Evolutionary conservation across 768 basidiomycete species (phyloP).

Genomic region (Tulasnella sp.): DNA sequence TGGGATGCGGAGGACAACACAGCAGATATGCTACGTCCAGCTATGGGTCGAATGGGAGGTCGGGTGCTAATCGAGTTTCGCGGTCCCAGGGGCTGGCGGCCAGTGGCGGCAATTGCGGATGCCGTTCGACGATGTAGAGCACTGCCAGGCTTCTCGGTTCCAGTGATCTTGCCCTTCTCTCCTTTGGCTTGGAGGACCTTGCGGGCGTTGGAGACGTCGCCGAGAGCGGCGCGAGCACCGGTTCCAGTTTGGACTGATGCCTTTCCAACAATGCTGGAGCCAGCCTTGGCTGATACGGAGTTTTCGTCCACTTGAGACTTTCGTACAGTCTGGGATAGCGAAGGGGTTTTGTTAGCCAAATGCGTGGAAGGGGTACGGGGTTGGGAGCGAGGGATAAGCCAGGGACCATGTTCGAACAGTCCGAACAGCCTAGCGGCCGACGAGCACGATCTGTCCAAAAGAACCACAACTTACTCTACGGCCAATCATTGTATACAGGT

Average conservation of each 20-base stretch:
- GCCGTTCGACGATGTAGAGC: slow-evolving; percentile 13
- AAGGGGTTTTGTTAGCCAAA: background rate
- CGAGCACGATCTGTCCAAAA: background rate
- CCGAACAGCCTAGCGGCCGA: background rate
- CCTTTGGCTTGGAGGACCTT: slow-evolving; percentile 12
- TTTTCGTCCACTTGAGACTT: slow-evolving; percentile 4
- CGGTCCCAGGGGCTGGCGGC: background rate
- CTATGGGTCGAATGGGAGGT: slow-evolving; percentile 17
- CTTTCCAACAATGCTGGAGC: slow-evolving; percentile 5
- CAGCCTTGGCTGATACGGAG: background rate
- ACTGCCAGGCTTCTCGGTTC: slow-evolving; percentile 17
- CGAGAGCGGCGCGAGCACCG: slow-evolving; percentile 20
- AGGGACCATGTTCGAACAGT: slow-evolving; percentile 5
- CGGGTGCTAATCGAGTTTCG: slow-evolving; percentile 10
- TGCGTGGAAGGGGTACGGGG: background rate
- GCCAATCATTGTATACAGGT: slow-evolving; percentile 11
- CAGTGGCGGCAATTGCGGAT: background rate
- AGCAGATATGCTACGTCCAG: slow-evolving; percentile 23
- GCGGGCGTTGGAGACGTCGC: slow-evolving; percentile 26
- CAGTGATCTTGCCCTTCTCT: slow-evolving; percentile 20
- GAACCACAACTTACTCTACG: slow-evolving; percentile 11
- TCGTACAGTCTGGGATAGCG: background rate
- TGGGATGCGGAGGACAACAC: background rate
- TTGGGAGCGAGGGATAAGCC: background rate
- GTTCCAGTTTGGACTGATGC: slow-evolving; percentile 2